phyloP scores from a whole-genome alignment of 768 basidiomycete species.

The Kwoniella europaea region DNA sequence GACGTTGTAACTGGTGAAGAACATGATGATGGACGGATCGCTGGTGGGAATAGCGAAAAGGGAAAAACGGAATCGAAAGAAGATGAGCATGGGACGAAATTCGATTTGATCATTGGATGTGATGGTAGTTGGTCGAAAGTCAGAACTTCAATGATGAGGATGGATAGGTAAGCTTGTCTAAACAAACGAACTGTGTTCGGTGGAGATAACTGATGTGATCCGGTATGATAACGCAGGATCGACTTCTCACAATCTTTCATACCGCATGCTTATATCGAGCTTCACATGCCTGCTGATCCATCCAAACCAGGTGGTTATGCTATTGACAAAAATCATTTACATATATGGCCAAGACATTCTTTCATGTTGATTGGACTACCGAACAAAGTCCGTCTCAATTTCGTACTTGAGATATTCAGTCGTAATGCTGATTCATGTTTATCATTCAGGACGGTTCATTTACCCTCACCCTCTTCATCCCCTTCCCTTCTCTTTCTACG shows the following conservation, averaged over 20 bases:
- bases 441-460: slow-evolving; percentile 83
- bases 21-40: slow-evolving; percentile 36
- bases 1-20: slow-evolving; percentile 41
- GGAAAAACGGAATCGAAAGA: slow-evolving; percentile 26
- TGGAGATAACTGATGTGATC: neutral
- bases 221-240: slow-evolving; percentile 63
- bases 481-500: slow-evolving; percentile 70
- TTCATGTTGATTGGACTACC: slow-evolving; percentile 99
- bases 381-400: slow-evolving; percentile 73
- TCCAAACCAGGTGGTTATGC: slow-evolving; percentile 68
- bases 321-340: slow-evolving; percentile 92
- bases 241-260: slow-evolving; percentile 95
- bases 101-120: slow-evolving; percentile 70
- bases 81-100: slow-evolving; percentile 39
- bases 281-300: slow-evolving; percentile 83
- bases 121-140: slow-evolving; percentile 94
- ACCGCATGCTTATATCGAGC: slow-evolving; percentile 92
- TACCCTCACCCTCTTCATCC: slow-evolving; percentile 94
- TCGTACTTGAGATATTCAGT: neutral
- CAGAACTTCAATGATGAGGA: slow-evolving; percentile 92
- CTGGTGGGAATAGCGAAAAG: slow-evolving; percentile 18
- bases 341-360: slow-evolving; percentile 98
- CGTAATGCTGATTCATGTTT: neutral
- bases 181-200: neutral
- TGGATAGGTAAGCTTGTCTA: slow-evolving; percentile 70